Percentiles rank a stretch among this genome's conserved stretches.
phyloP scores from a whole-genome alignment of 441 rosid species.

The Biscutella laevigata region DNA sequence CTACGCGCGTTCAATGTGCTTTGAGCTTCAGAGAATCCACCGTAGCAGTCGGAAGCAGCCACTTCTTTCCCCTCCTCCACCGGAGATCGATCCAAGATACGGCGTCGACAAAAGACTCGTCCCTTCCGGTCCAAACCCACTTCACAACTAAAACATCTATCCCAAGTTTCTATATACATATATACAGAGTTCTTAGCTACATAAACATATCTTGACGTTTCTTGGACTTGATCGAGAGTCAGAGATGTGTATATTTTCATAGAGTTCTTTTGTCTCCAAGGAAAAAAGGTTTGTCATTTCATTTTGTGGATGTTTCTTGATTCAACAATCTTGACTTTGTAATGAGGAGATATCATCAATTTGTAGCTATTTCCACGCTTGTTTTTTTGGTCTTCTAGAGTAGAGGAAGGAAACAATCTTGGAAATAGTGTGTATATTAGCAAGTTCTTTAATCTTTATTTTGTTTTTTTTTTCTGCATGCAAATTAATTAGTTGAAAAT shows the following conservation, averaged over 20 bases:
- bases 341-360: background rate
- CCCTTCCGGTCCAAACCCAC: constrained; percentile 90
- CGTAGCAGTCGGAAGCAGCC: constrained; percentile 25
- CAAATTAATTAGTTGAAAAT: background rate
- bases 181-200: too few species aligned
- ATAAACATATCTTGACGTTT: too few species aligned
- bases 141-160: constrained; percentile 46
- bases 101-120: constrained; percentile 79
- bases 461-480: background rate
- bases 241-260: background rate
- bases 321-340: constrained; percentile 4
- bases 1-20: constrained; percentile 44
- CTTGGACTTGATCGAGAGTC: constrained; percentile 2
- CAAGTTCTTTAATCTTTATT: too few species aligned
- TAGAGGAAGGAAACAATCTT: constrained; percentile 23
- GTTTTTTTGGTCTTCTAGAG: constrained; percentile 17
- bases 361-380: constrained; percentile 27
- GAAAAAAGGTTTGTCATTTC: too few species aligned
- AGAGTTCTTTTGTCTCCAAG: too few species aligned
- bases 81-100: constrained; percentile 62
- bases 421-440: constrained; percentile 21
- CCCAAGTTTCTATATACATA: constrained; percentile 8
- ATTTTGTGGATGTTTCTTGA: constrained; percentile 1
- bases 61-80: constrained; percentile 21
- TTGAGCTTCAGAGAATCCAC: constrained; percentile 44